A percentile compares a stretch with the other conserved stretches of the same genome.
phyloP scores from a whole-genome alignment of 192 early-diverging fungal species.

The Thamnidium elegans region DNA sequence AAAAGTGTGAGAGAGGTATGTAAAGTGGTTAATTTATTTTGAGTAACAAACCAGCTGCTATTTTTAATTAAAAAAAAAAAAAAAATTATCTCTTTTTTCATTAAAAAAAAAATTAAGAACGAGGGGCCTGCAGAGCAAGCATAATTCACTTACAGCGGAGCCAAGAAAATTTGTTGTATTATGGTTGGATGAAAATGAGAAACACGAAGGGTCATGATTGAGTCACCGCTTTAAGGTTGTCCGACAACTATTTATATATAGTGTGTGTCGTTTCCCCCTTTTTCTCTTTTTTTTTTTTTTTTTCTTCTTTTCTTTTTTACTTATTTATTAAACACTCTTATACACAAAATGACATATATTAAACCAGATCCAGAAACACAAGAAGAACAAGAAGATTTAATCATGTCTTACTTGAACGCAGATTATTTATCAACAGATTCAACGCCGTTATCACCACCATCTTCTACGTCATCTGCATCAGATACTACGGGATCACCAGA shows the following conservation, averaged over 20 bases:
- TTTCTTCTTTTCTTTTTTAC: neutral
- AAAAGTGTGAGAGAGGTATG: no score
- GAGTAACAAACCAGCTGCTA: no score
- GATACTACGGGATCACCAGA: neutral
- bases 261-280: neutral
- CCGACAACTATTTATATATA: neutral
- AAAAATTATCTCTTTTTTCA: no score
- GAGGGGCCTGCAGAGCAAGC: no score
- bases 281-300: neutral
- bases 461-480: neutral
- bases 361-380: conserved; percentile 5
- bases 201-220: no score
- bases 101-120: no score
- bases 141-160: no score
- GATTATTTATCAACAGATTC: conserved; percentile 21
- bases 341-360: neutral
- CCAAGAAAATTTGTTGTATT: no score
- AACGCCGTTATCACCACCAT: neutral
- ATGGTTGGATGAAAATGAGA: no score
- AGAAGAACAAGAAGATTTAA: conserved; percentile 30
- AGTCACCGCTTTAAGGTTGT: no score
- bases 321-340: neutral
- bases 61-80: no score
- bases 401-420: conserved; percentile 33
- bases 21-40: no score